A percentile compares a stretch with the other conserved stretches of the same genome.
phyloP scores from a whole-genome alignment of 2,329 filamentous ascomycete species.

The Penicillium thymicola region DNA sequence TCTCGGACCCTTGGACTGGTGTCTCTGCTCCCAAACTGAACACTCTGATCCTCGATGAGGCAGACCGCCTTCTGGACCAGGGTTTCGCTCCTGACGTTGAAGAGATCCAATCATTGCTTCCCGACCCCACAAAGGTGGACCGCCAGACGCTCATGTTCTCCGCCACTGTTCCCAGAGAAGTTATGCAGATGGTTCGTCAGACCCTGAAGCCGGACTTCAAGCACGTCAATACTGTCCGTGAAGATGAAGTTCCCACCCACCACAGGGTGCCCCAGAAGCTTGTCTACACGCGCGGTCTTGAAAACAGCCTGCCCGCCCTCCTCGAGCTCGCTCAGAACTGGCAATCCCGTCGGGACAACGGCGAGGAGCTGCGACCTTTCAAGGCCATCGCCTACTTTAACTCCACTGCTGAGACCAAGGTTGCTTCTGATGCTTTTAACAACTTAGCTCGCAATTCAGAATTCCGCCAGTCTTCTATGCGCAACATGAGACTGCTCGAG shows the following conservation, averaged over 20 bases:
- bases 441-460: constrained; percentile 43
- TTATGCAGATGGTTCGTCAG: constrained; percentile 71
- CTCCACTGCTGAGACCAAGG: constrained; percentile 68
- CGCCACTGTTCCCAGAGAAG: constrained; percentile 81
- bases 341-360: constrained; percentile 41
- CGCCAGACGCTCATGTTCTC: constrained; percentile 95
- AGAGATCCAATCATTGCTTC: constrained; percentile 61
- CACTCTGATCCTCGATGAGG: constrained; percentile 62
- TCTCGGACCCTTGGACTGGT: constrained; percentile 61
- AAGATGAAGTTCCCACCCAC: constrained; percentile 82
- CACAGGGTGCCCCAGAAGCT: constrained; percentile 77
- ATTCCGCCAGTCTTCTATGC: constrained; percentile 28
- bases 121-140: constrained; percentile 58
- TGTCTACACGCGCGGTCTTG: constrained; percentile 63
- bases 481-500: constrained; percentile 46
- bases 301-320: constrained; percentile 73
- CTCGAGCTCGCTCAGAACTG: constrained; percentile 71
- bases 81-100: constrained; percentile 66
- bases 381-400: constrained; percentile 96
- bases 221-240: constrained; percentile 82
- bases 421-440: constrained; percentile 60
- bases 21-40: constrained; percentile 62
- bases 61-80: constrained; percentile 65
- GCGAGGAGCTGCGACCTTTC: constrained; percentile 60
- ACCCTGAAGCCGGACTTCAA: constrained; percentile 82